These are phyloP conservation scores for Zasmidium citrigriseum DNA, from an alignment of 2,329 filamentous ascomycete genomes.

Conservation along the genomic window DNA sequence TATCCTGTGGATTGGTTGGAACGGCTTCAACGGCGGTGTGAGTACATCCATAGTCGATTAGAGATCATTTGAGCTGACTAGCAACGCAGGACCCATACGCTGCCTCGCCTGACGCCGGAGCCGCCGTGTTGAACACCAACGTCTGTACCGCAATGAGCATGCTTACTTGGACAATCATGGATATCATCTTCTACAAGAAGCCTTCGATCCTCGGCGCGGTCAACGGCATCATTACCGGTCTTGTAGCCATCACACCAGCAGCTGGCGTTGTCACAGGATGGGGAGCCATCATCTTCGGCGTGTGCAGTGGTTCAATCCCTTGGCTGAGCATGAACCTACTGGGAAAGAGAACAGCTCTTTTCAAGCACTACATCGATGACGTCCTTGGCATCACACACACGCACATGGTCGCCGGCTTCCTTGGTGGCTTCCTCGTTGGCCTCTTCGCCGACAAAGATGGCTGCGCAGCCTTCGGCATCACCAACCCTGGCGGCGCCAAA, in stretches of 20 bases:
- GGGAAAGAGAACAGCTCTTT: constrained; percentile 55
- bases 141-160: constrained; percentile 51
- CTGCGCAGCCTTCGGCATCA: constrained; percentile 48
- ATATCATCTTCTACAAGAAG: constrained; percentile 51
- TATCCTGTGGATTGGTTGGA: constrained; percentile 56
- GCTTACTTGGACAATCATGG: constrained; percentile 49
- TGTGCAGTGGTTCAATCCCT: constrained; percentile 47
- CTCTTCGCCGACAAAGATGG: constrained; percentile 52
- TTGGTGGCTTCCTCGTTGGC: constrained; percentile 50
- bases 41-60: neutral
- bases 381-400: constrained; percentile 54
- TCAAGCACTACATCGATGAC: constrained; percentile 58
- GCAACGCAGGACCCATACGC: constrained; percentile 47
- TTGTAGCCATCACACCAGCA: constrained; percentile 55
- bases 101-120: constrained; percentile 52
- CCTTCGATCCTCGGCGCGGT: constrained; percentile 53
- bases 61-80: neutral
- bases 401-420: constrained; percentile 49
- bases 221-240: constrained; percentile 55
- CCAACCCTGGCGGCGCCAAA: constrained; percentile 50
- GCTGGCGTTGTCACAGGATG: constrained; percentile 54
- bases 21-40: constrained; percentile 54
- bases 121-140: constrained; percentile 55
- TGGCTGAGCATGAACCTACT: constrained; percentile 54
- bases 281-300: constrained; percentile 52